These are phyloP conservation scores for Saitozyma sp. DNA, from an alignment of 768 basidiomycete species.

Conservation along the genomic window DNA sequence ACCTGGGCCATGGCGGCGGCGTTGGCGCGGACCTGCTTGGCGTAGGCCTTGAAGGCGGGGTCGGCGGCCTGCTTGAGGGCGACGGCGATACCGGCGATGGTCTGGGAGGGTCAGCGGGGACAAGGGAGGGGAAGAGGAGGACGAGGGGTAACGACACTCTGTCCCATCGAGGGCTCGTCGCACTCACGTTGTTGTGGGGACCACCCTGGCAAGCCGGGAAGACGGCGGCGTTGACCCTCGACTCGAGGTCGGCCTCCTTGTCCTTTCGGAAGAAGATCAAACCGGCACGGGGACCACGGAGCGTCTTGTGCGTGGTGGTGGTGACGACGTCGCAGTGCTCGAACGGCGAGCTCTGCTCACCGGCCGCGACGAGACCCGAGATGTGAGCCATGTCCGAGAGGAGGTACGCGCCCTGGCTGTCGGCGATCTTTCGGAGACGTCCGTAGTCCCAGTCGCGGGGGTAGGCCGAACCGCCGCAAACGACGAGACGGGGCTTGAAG, in stretches of 20 bases:
- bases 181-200: constrained; percentile 90
- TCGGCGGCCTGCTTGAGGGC: constrained; percentile 85
- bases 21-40: constrained; percentile 90
- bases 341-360: constrained; percentile 87
- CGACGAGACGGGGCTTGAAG: constrained; percentile 92
- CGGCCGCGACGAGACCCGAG: constrained; percentile 88
- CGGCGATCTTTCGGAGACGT: constrained; percentile 73
- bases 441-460: constrained; percentile 98
- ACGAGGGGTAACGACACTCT: constrained; percentile 1
- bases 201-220: constrained; percentile 99
- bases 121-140: neutral
- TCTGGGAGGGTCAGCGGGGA: constrained; percentile 55
- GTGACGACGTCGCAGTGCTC: constrained; percentile 96
- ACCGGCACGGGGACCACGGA: constrained; percentile 96
- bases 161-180: too few species aligned
- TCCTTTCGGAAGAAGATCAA: constrained; percentile 98
- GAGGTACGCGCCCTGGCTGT: constrained; percentile 85
- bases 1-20: constrained; percentile 71
- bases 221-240: constrained; percentile 94
- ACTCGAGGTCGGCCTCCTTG: constrained; percentile 85
- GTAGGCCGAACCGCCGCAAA: constrained; percentile 98
- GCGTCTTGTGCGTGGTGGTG: constrained; percentile 99
- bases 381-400: constrained; percentile 99
- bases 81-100: constrained; percentile 92
- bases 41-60: constrained; percentile 86